Percentiles rank a stretch among this genome's conserved stretches.
These are phyloP conservation scores for Meyerozyma guilliermondii DNA, from an alignment of 1,139 yeast species.

Conservation along the genomic window DNA sequence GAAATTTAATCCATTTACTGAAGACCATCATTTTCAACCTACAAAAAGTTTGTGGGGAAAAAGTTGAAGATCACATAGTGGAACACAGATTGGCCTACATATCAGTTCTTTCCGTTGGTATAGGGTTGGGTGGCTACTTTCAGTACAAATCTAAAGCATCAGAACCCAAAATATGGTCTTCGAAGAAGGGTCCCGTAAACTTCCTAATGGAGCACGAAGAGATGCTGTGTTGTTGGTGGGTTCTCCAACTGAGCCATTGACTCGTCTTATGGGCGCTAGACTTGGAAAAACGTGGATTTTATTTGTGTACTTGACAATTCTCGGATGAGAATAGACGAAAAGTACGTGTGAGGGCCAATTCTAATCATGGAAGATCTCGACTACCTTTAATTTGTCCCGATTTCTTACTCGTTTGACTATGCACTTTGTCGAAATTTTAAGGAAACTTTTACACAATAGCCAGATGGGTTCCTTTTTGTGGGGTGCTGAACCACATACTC, in stretches of 20 bases:
- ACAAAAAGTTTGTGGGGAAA: constrained; percentile 4
- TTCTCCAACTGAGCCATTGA: constrained; percentile 72
- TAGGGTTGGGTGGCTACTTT: constrained; percentile 19
- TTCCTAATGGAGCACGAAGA: constrained; percentile 65
- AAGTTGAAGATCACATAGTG: constrained; percentile 9
- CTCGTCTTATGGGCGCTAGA: constrained; percentile 68
- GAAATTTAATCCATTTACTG: constrained; percentile 10
- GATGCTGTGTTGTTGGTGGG: constrained; percentile 75
- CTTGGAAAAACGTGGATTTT: constrained; percentile 72
- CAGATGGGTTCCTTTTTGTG: constrained; percentile 44
- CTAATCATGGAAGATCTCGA: constrained; percentile 49
- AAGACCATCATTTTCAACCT: constrained; percentile 4
- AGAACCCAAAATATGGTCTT: constrained; percentile 8
- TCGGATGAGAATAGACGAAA: constrained; percentile 60
- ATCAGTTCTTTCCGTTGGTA: constrained; percentile 23
- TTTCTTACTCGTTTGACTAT: constrained; percentile 24
- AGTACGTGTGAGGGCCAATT: constrained; percentile 53
- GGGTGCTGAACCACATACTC: constrained; percentile 50
- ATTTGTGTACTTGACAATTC: constrained; percentile 71
- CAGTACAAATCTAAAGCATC: constrained; percentile 1
- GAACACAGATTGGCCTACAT: constrained; percentile 13
- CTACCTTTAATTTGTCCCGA: constrained; percentile 35
- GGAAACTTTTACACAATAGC: constrained; percentile 33
- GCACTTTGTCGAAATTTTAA: constrained; percentile 40
- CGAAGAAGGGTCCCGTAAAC: constrained; percentile 56